Conservation (phyloP, 139 green algal species). For the Pleodorina starrii region DNA sequence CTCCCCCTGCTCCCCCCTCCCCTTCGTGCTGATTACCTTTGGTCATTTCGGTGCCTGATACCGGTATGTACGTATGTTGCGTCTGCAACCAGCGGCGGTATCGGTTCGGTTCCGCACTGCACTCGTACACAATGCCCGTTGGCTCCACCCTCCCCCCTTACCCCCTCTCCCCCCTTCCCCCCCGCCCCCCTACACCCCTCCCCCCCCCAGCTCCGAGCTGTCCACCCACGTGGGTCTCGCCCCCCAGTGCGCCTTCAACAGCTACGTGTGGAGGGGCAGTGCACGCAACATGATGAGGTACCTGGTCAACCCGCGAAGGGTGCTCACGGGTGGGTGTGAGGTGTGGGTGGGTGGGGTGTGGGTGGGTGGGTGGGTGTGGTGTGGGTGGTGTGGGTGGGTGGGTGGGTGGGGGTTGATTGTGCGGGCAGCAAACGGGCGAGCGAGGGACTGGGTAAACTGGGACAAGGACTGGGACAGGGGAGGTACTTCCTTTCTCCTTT, state of each 20-base stretch:
- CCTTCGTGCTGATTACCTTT: not conserved
- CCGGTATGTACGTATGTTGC: not conserved
- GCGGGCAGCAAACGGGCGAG: too few relatives aligned
- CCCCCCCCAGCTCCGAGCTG: slow-evolving; percentile 19
- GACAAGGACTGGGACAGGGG: too few relatives aligned
- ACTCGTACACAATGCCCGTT: not conserved
- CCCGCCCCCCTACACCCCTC: not conserved
- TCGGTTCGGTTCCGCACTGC: not conserved
- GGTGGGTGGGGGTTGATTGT: not conserved
- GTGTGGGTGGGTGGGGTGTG: not conserved
- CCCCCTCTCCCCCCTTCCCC: not conserved
- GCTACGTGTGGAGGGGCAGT: slow-evolving; percentile 59
- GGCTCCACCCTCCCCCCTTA: not conserved
- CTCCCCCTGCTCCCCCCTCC: not conserved
- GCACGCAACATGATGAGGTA: slow-evolving; percentile 50
- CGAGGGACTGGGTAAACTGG: too few relatives aligned
- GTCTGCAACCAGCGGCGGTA: too few relatives aligned
- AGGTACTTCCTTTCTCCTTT: too few relatives aligned
- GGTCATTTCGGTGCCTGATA: not conserved
- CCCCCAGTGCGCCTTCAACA: slow-evolving; percentile 68
- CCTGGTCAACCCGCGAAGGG: not conserved
- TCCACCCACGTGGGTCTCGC: slow-evolving; percentile 45
- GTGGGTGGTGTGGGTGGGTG: not conserved
- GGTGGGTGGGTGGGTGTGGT: not conserved
- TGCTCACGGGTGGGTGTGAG: not conserved